A percentile compares a stretch with the other conserved stretches of the same genome.
phyloP scores from a whole-genome alignment of 2,329 filamentous ascomycete species.

The Phialophora tarda region DNA sequence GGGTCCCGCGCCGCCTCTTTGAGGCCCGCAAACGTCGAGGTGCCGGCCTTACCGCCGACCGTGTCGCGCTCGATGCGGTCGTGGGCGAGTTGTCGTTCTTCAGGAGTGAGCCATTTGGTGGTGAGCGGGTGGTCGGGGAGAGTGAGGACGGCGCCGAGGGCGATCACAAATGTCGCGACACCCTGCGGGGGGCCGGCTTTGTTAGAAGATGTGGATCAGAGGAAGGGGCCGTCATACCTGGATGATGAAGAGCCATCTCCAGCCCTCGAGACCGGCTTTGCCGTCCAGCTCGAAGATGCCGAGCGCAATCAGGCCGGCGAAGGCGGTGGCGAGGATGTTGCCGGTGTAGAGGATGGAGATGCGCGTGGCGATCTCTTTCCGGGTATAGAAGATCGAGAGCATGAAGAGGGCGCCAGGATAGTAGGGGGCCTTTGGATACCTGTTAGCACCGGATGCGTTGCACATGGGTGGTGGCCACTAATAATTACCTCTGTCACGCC shows the following conservation, averaged over 20 bases:
- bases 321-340: conserved; percentile 65
- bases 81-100: conserved; percentile 52
- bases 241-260: conserved; percentile 51
- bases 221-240: neutral
- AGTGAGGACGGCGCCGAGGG: conserved; percentile 48
- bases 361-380: conserved; percentile 54
- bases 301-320: conserved; percentile 64
- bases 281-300: conserved; percentile 61
- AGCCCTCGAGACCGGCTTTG: conserved; percentile 49
- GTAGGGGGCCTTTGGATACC: neutral
- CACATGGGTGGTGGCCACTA: conserved; percentile 57
- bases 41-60: conserved; percentile 3
- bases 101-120: conserved; percentile 41
- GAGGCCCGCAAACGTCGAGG: conserved; percentile 16
- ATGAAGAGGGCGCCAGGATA: conserved; percentile 62
- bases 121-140: conserved; percentile 52
- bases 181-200: conserved; percentile 43
- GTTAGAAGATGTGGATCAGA: neutral
- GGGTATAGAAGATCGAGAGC: conserved; percentile 61
- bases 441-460: neutral
- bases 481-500: conserved; percentile 43
- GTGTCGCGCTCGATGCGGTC: conserved; percentile 40
- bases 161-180: conserved; percentile 51
- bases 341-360: conserved; percentile 66
- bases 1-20: conserved; percentile 37